phyloP scores from a whole-genome alignment of 2,329 filamentous ascomycete genomes.

The Furcasterigmium furcatum region DNA sequence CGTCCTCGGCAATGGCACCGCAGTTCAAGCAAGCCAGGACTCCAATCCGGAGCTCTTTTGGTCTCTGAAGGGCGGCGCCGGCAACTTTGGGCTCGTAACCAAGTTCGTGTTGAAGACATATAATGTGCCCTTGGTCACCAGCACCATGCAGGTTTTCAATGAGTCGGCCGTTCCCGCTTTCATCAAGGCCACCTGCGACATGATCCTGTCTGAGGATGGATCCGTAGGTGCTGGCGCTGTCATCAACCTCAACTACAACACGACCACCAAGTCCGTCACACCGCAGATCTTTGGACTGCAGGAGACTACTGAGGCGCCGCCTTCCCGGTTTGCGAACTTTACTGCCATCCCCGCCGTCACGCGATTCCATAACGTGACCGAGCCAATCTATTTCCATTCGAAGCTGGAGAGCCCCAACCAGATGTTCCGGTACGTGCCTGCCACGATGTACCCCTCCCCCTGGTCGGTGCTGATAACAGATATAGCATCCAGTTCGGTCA shows the following conservation, averaged over 20 bases:
- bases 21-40: conserved; percentile 13
- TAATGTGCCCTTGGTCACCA: conserved; percentile 20
- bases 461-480: neutral
- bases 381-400: conserved; percentile 20
- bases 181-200: conserved; percentile 21
- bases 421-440: conserved; percentile 25
- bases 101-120: conserved; percentile 17
- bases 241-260: conserved; percentile 24
- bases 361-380: conserved; percentile 21
- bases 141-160: conserved; percentile 25
- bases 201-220: conserved; percentile 16
- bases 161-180: conserved; percentile 18
- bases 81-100: conserved; percentile 19
- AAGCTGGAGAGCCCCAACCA: conserved; percentile 25
- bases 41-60: conserved; percentile 22
- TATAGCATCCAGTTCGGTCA: conserved; percentile 29
- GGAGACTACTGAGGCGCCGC: conserved; percentile 24
- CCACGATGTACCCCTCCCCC: neutral
- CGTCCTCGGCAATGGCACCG: conserved; percentile 20
- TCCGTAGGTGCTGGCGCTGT: conserved; percentile 25
- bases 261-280: conserved; percentile 17
- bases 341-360: conserved; percentile 19
- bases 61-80: conserved; percentile 21
- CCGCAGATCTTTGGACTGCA: conserved; percentile 27
- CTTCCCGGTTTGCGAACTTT: conserved; percentile 26